Evolutionary conservation across 2,329 filamentous ascomycete genomes (phyloP).

Genomic region (Curvularia hawaiiensis): DNA sequence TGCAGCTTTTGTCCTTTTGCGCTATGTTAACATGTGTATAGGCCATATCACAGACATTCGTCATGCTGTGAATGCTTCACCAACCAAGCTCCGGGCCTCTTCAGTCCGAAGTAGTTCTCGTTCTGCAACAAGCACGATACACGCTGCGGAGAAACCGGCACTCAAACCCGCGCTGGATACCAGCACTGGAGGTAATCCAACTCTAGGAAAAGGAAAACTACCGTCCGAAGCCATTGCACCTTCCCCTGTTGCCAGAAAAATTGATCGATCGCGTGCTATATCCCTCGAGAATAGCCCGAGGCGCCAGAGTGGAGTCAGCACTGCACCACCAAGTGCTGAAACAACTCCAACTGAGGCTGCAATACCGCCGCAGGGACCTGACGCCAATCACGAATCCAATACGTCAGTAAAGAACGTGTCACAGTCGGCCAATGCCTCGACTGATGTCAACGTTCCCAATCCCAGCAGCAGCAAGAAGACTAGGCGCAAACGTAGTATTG

Average conservation of each 20-base stretch:
- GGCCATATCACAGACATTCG: constrained; percentile 8
- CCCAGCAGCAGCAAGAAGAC: neutral
- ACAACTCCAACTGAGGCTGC: neutral
- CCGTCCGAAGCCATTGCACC: neutral
- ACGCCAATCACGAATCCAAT: neutral
- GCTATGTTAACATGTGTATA: constrained; percentile 1
- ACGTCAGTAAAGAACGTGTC: neutral
- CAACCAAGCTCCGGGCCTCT: constrained; percentile 8
- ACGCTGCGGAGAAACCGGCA: neutral
- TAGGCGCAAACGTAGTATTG: constrained; percentile 12
- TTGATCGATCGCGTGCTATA: constrained; percentile 3
- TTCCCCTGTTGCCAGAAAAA: constrained; percentile 6
- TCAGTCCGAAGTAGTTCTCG: neutral
- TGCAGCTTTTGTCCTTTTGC: neutral
- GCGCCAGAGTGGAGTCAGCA: constrained; percentile 13
- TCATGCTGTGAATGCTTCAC: constrained; percentile 17
- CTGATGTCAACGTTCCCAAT: neutral
- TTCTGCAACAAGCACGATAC: neutral
- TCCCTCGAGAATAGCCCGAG: constrained; percentile 9
- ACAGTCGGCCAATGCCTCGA: neutral
- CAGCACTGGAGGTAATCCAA: neutral
- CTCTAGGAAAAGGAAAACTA: neutral
- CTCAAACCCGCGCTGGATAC: neutral
- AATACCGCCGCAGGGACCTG: neutral
- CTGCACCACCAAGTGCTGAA: constrained; percentile 4